Percentiles rank a stretch among this genome's conserved stretches.
These are phyloP conservation scores for Teunomyces barrocoloradensis DNA, from an alignment of 805 yeast genomes.

Conservation along the genomic window DNA sequence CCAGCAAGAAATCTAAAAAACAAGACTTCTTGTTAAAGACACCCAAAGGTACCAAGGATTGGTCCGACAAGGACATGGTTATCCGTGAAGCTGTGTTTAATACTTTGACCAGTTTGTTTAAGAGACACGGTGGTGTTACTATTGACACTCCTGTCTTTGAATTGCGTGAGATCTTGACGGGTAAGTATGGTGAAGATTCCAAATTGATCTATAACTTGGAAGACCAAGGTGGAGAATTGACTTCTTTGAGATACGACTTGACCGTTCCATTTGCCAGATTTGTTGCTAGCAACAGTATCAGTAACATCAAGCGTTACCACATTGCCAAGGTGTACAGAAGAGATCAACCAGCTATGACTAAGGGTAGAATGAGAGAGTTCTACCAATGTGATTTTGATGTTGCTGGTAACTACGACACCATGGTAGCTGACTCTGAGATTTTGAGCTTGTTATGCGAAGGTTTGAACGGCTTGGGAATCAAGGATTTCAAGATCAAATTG, in stretches of 20 bases:
- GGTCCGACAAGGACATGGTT: conserved; percentile 98
- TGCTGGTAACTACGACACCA: conserved; percentile 88
- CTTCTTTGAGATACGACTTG: conserved; percentile 91
- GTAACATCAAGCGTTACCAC: conserved; percentile 89
- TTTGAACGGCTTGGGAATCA: conserved; percentile 75
- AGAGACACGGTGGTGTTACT: conserved; percentile 97
- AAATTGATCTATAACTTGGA: conserved; percentile 92
- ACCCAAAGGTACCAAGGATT: conserved; percentile 96
- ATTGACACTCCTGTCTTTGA: conserved; percentile 99
- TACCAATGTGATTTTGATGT: conserved; percentile 98
- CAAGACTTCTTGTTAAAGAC: conserved; percentile 76
- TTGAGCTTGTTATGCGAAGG: conserved; percentile 83
- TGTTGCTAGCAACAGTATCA: conserved; percentile 92
- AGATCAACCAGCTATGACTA: conserved; percentile 99
- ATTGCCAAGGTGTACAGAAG: conserved; percentile 98
- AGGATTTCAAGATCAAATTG: conserved; percentile 85
- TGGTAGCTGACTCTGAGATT: conserved; percentile 96
- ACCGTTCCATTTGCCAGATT: conserved; percentile 98
- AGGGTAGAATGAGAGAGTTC: conserved; percentile 99
- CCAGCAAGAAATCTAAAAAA: conserved; percentile 38
- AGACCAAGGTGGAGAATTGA: conserved; percentile 98
- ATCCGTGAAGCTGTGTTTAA: conserved; percentile 84
- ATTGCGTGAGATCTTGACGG: conserved; percentile 89
- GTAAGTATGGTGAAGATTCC: conserved; percentile 98
- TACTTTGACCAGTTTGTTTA: conserved; percentile 70